Evolutionary conservation across 495 filamentous ascomycete genomes (phyloP).

Genomic region (Xylaria grammica): DNA sequence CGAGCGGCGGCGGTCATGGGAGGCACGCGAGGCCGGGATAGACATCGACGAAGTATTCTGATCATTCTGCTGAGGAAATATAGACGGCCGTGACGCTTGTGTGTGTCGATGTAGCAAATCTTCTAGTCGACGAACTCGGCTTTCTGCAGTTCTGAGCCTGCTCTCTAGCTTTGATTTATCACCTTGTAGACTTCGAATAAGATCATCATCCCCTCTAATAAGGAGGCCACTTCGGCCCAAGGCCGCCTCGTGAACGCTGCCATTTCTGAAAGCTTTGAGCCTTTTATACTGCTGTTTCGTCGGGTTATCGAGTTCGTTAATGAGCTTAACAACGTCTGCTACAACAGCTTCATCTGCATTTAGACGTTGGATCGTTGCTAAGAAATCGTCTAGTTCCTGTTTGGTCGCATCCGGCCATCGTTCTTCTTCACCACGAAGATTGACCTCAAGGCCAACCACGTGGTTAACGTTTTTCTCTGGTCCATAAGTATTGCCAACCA

Average conservation of each 20-base stretch:
- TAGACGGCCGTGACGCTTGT: constrained; percentile 69
- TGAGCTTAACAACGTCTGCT: constrained; percentile 60
- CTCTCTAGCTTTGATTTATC: constrained; percentile 82
- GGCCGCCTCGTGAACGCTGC: constrained; percentile 85
- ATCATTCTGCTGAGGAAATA: constrained; percentile 61
- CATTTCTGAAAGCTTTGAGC: constrained; percentile 92
- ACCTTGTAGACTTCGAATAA: constrained; percentile 68
- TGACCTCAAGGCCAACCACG: constrained; percentile 82
- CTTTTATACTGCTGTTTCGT: constrained; percentile 76
- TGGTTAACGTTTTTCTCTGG: constrained; percentile 50
- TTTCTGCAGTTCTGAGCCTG: constrained; percentile 84
- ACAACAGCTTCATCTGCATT: constrained; percentile 53
- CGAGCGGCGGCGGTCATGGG: constrained; percentile 47
- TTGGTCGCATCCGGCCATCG: constrained; percentile 72
- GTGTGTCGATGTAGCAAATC: constrained; percentile 89
- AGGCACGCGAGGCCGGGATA: constrained; percentile 39
- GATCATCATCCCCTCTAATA: constrained; percentile 80
- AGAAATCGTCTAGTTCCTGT: constrained; percentile 70
- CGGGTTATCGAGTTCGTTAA: constrained; percentile 70
- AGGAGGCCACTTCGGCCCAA: constrained; percentile 81
- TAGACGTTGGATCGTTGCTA: constrained; percentile 62
- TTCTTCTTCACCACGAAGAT: constrained; percentile 77
- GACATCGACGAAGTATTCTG: constrained; percentile 51
- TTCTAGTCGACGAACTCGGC: constrained; percentile 88
- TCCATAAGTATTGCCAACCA: constrained; percentile 64